phyloP scores from a whole-genome alignment of 768 basidiomycete genomes.

The Galerina marginata region DNA sequence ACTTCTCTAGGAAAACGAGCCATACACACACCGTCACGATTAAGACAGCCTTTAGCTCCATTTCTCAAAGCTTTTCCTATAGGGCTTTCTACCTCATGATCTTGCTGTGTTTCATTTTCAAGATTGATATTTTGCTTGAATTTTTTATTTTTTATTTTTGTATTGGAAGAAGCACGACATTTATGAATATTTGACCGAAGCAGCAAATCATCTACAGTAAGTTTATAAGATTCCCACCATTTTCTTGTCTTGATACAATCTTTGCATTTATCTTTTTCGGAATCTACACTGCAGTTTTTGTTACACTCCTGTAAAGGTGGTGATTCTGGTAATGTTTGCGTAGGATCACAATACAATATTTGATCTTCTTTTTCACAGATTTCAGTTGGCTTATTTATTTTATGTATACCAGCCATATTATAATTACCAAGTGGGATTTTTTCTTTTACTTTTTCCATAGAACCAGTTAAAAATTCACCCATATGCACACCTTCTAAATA shows the following conservation, averaged over 20 bases:
- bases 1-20: slow-evolving; percentile 31
- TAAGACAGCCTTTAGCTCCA: slow-evolving; percentile 16
- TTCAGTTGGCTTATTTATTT: background rate
- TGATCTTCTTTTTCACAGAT: slow-evolving; percentile 22
- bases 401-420: slow-evolving; percentile 16
- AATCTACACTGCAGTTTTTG: background rate
- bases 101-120: background rate
- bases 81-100: background rate
- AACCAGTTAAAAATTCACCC: slow-evolving; percentile 36
- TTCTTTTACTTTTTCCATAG: slow-evolving; percentile 22
- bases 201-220: slow-evolving; percentile 35
- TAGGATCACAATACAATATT: slow-evolving; percentile 3
- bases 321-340: background rate
- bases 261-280: slow-evolving; percentile 1
- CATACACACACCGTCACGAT: slow-evolving; percentile 24
- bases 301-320: background rate
- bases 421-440: slow-evolving; percentile 29
- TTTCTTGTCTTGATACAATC: slow-evolving; percentile 17
- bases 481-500: slow-evolving; percentile 36
- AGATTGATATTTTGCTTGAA: too few relatives aligned
- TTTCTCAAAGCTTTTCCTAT: background rate
- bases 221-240: slow-evolving; percentile 24
- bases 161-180: slow-evolving; percentile 19
- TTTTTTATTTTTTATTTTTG: background rate
- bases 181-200: slow-evolving; percentile 34